A percentile compares a stretch with the other conserved stretches of the same genome.
Conservation (phyloP, 192 early-diverging fungal genomes). For the Jimgerdemannia flammicorona region DNA sequence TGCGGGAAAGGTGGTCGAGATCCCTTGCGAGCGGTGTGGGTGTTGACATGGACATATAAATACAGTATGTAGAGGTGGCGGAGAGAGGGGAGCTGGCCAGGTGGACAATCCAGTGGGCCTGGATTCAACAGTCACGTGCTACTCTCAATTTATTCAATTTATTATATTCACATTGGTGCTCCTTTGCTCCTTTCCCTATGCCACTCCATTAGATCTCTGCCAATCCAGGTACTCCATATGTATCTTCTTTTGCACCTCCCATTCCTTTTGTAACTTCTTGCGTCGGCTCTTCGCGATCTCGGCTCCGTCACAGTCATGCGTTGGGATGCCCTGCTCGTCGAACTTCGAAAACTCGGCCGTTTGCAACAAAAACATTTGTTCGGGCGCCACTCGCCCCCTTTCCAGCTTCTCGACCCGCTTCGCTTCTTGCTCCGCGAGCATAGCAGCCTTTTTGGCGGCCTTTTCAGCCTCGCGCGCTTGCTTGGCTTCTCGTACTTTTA, state of each 20-base stretch:
- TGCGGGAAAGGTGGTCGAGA: too few species aligned
- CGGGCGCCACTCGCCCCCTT: constrained; percentile 72
- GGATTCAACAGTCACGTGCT: too few species aligned
- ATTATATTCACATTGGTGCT: too few species aligned
- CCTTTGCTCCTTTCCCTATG: background rate
- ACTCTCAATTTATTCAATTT: too few species aligned
- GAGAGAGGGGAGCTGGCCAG: too few species aligned
- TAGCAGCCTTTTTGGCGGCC: constrained; percentile 57
- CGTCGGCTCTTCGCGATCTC: constrained; percentile 77
- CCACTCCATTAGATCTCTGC: background rate
- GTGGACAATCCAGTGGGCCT: too few species aligned
- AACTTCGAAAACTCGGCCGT: constrained; percentile 65
- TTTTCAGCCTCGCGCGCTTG: constrained; percentile 57
- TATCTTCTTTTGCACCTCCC: constrained; percentile 82
- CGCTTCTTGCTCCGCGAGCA: constrained; percentile 53
- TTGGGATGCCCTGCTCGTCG: constrained; percentile 87
- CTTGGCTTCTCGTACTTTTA: constrained; percentile 65
- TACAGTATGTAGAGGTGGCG: too few species aligned
- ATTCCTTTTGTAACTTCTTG: constrained; percentile 90
- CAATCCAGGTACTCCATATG: constrained; percentile 75
- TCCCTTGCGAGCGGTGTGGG: too few species aligned
- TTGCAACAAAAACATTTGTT: constrained; percentile 77
- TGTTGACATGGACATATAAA: too few species aligned
- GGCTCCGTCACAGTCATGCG: constrained; percentile 76
- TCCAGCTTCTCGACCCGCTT: constrained; percentile 67